These are phyloP conservation scores for Penicilliopsis zonata DNA, from an alignment of 495 filamentous ascomycete species.

Conservation along the genomic window DNA sequence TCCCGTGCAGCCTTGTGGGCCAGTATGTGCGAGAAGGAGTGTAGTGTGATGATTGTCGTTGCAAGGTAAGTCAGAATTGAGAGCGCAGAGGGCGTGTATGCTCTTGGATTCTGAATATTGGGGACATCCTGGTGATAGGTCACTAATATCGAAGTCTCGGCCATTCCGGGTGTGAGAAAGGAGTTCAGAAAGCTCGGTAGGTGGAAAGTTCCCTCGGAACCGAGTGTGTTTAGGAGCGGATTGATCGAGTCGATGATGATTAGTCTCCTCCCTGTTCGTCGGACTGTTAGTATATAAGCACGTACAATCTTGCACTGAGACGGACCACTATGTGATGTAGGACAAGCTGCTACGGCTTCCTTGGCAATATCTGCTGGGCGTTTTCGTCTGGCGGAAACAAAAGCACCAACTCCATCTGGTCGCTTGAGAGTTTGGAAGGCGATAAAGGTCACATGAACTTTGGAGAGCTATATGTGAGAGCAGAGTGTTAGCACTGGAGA, in stretches of 20 bases:
- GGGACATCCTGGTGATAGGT: slow-evolving; percentile 34
- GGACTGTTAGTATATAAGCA: no score
- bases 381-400: slow-evolving; percentile 53
- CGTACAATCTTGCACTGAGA: slow-evolving; percentile 17
- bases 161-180: slow-evolving; percentile 17
- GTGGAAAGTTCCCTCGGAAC: slow-evolving; percentile 17
- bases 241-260: slow-evolving; percentile 36
- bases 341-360: slow-evolving; percentile 24
- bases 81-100: slow-evolving; percentile 58
- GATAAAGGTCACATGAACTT: slow-evolving; percentile 57
- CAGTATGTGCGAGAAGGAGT: slow-evolving; percentile 58
- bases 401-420: slow-evolving; percentile 41
- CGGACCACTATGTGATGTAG: slow-evolving; percentile 15
- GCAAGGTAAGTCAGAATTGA: slow-evolving; percentile 49
- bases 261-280: no score
- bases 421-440: slow-evolving; percentile 63
- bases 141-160: slow-evolving; percentile 30
- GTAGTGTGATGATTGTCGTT: slow-evolving; percentile 51
- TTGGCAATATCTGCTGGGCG: slow-evolving; percentile 45
- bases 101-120: slow-evolving; percentile 37
- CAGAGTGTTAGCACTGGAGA: no score
- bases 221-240: slow-evolving; percentile 19
- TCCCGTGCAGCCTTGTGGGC: slow-evolving; percentile 55
- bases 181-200: slow-evolving; percentile 28
- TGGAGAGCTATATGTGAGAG: slow-evolving; percentile 27